Conservation (phyloP, 352 stramenopile species). For the Globisporangium nunn region DNA sequence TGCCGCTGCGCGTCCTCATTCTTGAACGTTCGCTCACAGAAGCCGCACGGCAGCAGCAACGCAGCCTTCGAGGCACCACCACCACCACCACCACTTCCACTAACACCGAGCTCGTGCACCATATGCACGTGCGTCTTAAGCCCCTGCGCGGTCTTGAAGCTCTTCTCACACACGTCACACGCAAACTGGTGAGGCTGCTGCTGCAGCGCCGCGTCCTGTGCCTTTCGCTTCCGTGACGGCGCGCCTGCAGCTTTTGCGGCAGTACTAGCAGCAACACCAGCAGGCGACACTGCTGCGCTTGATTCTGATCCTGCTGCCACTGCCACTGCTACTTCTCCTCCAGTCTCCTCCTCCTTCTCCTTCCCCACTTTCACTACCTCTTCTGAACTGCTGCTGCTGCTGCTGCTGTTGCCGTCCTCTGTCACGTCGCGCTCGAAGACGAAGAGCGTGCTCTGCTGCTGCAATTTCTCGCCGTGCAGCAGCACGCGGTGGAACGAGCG, state of each 20-base stretch:
- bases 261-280: no score
- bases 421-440: slow-evolving; percentile 21
- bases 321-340: no score
- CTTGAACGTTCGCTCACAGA: slow-evolving; percentile 62
- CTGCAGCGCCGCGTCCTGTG: slow-evolving; percentile 6
- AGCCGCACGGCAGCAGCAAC: slow-evolving; percentile 26
- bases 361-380: no score
- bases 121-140: slow-evolving; percentile 77
- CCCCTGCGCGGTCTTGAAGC: slow-evolving; percentile 65
- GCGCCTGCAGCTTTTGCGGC: no score
- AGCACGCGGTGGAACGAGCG: slow-evolving; percentile 79
- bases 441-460: slow-evolving; percentile 65
- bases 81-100: slow-evolving; percentile 10
- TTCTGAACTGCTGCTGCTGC: no score
- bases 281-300: no score
- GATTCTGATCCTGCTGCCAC: no score
- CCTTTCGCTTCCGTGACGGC: slow-evolving; percentile 30
- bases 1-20: slow-evolving; percentile 70
- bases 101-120: slow-evolving; percentile 64
- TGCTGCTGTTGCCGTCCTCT: no score
- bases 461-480: slow-evolving; percentile 55
- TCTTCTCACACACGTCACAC: slow-evolving; percentile 50
- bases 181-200: slow-evolving; percentile 14
- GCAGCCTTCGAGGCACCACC: slow-evolving; percentile 5
- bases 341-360: no score